Conservation (phyloP, 352 stramenopile species). For the Thalassiosira livingstoniorum region DNA sequence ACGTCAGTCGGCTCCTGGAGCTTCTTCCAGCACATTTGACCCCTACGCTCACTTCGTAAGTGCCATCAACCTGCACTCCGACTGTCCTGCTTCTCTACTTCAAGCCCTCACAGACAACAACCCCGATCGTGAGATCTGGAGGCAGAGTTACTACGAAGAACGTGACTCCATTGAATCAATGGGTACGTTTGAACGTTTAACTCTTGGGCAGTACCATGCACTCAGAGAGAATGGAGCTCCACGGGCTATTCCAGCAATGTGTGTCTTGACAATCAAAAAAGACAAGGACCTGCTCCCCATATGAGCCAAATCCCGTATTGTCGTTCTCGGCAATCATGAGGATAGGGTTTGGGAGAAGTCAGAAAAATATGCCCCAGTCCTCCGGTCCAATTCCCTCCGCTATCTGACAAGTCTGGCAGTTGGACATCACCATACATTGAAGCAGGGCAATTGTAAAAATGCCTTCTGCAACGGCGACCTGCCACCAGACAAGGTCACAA, state of each 20-base stretch:
- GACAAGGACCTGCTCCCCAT: conserved; percentile 44
- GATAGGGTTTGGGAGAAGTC: conserved; percentile 20
- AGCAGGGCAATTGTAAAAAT: conserved; percentile 63
- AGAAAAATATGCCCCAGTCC: too few species aligned
- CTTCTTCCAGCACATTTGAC: neutral
- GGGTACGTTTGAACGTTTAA: conserved; percentile 39
- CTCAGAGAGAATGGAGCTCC: conserved; percentile 5
- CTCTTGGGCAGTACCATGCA: conserved; percentile 15
- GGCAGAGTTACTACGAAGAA: conserved; percentile 18
- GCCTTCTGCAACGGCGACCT: too few species aligned
- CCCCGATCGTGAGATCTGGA: conserved; percentile 25
- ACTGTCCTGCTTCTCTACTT: conserved; percentile 11
- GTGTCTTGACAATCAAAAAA: conserved; percentile 51
- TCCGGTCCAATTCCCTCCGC: conserved; percentile 34
- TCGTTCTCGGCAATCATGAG: conserved; percentile 59
- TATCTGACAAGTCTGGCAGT: conserved; percentile 37
- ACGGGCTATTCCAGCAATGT: conserved; percentile 48
- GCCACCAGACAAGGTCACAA: too few species aligned
- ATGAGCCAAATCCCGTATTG: conserved; percentile 58
- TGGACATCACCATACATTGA: conserved; percentile 24
- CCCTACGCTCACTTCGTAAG: neutral
- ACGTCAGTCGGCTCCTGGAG: neutral
- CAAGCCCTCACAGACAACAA: conserved; percentile 13
- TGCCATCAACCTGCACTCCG: neutral
- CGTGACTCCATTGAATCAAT: conserved; percentile 3